Conservation (phyloP, 768 basidiomycete genomes). For the Lactarius deliciosus region DNA sequence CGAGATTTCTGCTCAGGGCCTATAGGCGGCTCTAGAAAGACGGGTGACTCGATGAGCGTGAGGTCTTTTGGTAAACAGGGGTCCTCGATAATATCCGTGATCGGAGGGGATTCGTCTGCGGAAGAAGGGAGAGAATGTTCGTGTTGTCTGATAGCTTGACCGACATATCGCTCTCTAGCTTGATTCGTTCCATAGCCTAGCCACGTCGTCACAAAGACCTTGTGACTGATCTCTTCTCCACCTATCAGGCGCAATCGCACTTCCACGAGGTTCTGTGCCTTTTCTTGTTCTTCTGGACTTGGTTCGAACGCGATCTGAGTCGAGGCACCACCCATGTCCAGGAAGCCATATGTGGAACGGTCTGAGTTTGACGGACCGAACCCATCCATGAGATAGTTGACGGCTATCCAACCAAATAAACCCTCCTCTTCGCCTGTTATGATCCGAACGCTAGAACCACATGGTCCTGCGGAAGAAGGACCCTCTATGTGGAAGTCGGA, state of each 20-base stretch:
- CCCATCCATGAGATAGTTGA: constrained; percentile 98
- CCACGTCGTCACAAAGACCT: constrained; percentile 98
- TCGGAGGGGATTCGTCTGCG: constrained; percentile 27
- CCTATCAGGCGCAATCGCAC: constrained; percentile 79
- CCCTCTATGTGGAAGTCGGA: constrained; percentile 77
- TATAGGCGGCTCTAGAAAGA: constrained; percentile 42
- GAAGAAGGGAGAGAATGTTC: constrained; percentile 42
- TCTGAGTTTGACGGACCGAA: constrained; percentile 59
- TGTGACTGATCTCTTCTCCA: constrained; percentile 85
- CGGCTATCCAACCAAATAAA: constrained; percentile 97
- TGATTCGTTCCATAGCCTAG: constrained; percentile 97
- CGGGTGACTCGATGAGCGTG: constrained; percentile 55
- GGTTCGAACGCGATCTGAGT: constrained; percentile 99
- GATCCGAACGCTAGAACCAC: constrained; percentile 89
- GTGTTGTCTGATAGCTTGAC: constrained; percentile 58
- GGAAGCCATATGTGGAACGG: constrained; percentile 90
- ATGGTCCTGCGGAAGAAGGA: constrained; percentile 69
- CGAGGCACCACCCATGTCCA: constrained; percentile 99
- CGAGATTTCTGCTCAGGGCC: constrained; percentile 53
- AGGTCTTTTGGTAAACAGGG: constrained; percentile 89
- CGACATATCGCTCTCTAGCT: constrained; percentile 91
- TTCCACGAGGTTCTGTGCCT: constrained; percentile 66
- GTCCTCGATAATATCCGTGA: constrained; percentile 57
- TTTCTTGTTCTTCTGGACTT: constrained; percentile 49
- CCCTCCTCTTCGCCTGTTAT: constrained; percentile 99